Conservation (phyloP, 2,329 filamentous ascomycete genomes). For the Blastomyces emzantsi region DNA sequence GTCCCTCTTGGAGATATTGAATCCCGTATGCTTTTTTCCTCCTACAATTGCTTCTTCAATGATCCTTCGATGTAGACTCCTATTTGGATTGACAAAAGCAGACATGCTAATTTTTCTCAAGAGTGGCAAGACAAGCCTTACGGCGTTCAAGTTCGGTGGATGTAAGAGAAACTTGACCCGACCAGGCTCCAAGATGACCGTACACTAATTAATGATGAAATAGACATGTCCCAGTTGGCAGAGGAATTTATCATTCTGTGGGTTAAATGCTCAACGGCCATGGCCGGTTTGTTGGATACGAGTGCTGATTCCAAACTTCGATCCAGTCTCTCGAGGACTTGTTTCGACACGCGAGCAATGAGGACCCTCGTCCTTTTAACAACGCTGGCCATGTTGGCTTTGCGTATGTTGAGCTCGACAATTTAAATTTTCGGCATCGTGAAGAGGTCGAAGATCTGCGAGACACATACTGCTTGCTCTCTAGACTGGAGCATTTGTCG, state of each 20-base stretch:
- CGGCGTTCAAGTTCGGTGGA: constrained; percentile 3
- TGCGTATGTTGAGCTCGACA: constrained; percentile 4
- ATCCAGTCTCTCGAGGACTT: constrained; percentile 6
- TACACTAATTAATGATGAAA: neutral
- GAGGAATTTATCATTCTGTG: constrained; percentile 6
- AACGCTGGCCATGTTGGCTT: constrained; percentile 6
- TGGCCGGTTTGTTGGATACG: neutral
- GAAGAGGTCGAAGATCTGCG: constrained; percentile 6
- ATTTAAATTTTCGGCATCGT: constrained; percentile 7
- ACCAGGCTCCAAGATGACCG: neutral
- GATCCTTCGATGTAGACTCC: neutral
- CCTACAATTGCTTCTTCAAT: neutral
- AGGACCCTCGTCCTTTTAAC: constrained; percentile 1
- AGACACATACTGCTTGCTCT: constrained; percentile 7
- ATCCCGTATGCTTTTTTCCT: neutral
- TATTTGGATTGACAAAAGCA: neutral
- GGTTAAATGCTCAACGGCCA: neutral
- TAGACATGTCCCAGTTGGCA: constrained; percentile 8
- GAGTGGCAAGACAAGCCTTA: constrained; percentile 4
- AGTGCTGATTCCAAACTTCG: neutral
- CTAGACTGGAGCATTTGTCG: constrained; percentile 5
- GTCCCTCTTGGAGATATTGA: constrained; percentile 6
- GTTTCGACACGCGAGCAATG: neutral
- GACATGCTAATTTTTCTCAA: neutral
- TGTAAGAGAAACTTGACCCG: constrained; percentile 1